Evolutionary conservation across 2,329 filamentous ascomycete genomes (phyloP).

Genomic region (Pyricularia pennisetigena): DNA sequence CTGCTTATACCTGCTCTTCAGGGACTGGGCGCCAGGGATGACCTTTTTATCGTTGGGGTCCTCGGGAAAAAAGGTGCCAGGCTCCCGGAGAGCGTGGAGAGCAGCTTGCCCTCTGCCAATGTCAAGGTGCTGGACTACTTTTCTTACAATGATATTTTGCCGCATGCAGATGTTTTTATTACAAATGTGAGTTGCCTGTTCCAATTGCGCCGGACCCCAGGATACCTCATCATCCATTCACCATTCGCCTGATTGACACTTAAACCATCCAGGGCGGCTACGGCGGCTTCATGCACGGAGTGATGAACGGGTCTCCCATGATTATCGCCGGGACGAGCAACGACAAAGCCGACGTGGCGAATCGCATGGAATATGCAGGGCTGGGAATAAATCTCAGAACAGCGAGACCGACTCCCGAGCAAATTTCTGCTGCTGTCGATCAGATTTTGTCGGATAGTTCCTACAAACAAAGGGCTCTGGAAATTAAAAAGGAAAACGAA

Average conservation of each 20-base stretch:
- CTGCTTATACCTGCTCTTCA: slow-evolving; percentile 34
- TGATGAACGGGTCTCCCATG: slow-evolving; percentile 35
- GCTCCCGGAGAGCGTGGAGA: slow-evolving; percentile 1
- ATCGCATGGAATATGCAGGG: slow-evolving; percentile 30
- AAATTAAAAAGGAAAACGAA: slow-evolving; percentile 14
- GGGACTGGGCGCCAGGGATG: slow-evolving; percentile 27
- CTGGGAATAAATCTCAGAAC: slow-evolving; percentile 33
- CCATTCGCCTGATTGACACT: not conserved
- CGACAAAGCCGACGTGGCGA: slow-evolving; percentile 31
- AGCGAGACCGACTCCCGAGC: slow-evolving; percentile 17
- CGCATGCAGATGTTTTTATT: slow-evolving; percentile 33
- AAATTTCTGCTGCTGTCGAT: slow-evolving; percentile 20
- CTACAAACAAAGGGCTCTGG: slow-evolving; percentile 19
- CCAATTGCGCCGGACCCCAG: not conserved
- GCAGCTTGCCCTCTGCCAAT: slow-evolving; percentile 17
- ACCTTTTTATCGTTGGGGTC: slow-evolving; percentile 24
- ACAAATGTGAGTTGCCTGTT: slow-evolving; percentile 24
- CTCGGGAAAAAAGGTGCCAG: slow-evolving; percentile 4
- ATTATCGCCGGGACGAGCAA: slow-evolving; percentile 31
- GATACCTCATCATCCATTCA: not conserved
- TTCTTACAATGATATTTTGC: slow-evolving; percentile 29
- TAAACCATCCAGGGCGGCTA: slow-evolving; percentile 25
- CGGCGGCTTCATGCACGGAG: slow-evolving; percentile 32
- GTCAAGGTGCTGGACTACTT: slow-evolving; percentile 34
- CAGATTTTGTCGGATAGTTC: slow-evolving; percentile 17